Percentiles rank a stretch among this genome's conserved stretches.
These are phyloP conservation scores for Epichloe coenophiala DNA, from an alignment of 2,329 filamentous ascomycete genomes.

Conservation along the genomic window DNA sequence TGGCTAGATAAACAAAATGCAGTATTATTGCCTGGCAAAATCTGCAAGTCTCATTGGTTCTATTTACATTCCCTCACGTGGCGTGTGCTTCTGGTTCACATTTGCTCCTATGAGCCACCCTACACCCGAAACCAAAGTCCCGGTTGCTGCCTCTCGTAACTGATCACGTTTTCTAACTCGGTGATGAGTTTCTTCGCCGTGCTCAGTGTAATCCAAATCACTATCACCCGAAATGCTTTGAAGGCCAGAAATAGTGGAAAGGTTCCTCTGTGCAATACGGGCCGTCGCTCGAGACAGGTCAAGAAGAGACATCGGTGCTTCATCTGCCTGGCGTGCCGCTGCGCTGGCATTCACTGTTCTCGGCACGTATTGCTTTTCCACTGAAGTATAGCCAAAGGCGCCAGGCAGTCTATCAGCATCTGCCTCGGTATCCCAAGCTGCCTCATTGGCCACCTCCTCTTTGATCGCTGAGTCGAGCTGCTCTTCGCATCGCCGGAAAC, in stretches of 20 bases:
- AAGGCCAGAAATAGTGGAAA: slow-evolving; percentile 41
- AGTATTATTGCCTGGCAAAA: not conserved
- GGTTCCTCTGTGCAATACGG: slow-evolving; percentile 42
- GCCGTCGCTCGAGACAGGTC: slow-evolving; percentile 50
- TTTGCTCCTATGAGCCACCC: slow-evolving; percentile 54
- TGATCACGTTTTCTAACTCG: slow-evolving; percentile 59
- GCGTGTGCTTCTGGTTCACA: slow-evolving; percentile 11
- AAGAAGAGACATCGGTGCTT: slow-evolving; percentile 51
- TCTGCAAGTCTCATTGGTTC: not conserved
- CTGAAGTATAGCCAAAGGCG: slow-evolving; percentile 28
- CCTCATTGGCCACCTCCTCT: slow-evolving; percentile 53
- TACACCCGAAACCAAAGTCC: slow-evolving; percentile 52
- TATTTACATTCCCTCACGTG: not conserved
- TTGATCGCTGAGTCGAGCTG: slow-evolving; percentile 55
- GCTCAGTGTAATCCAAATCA: slow-evolving; percentile 5
- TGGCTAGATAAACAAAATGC: not conserved
- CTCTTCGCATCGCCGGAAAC: slow-evolving; percentile 65
- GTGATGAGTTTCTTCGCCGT: slow-evolving; percentile 19
- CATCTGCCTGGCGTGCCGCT: slow-evolving; percentile 28
- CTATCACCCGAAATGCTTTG: slow-evolving; percentile 18
- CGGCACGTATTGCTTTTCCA: slow-evolving; percentile 13
- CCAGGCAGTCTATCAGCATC: slow-evolving; percentile 46
- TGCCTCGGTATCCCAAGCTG: slow-evolving; percentile 55
- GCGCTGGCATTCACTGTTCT: slow-evolving; percentile 22
- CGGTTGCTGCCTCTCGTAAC: slow-evolving; percentile 50